Evolutionary conservation across 2,329 filamentous ascomycete species (phyloP), one percentile per base, ranked within the genome.

Genomic region (Passalora sequoiae): DNA sequence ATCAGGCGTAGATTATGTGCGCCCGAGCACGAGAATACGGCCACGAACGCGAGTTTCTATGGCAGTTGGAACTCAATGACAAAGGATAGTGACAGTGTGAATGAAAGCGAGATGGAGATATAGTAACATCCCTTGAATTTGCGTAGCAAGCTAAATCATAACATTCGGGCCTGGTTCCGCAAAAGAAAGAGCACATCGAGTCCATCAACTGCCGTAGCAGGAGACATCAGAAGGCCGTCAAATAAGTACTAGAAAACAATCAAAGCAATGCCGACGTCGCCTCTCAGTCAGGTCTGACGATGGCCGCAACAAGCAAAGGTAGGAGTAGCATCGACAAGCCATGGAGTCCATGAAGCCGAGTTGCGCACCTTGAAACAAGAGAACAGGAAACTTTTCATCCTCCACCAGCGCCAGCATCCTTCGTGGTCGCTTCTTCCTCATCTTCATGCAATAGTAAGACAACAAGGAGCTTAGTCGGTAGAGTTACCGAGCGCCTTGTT

Each of bases 401-500:
- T 50, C 50, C 54, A 56, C 50, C 50, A 54, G 46, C 49, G 50
- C 47, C 49, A 38, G 27, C 47, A 6, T 12, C 16, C 16, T 15
- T 16, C 8, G 38, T 41, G 38, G 29, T 27, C 43, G 35, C 40
- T 38, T 27, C 44, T 29, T 46, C 29, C 41, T 43, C 44, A 9
- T 47, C n/a, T 33, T 42, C 41, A 40, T 43, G 20, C 20, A 17
- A 9, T 22, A 16, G n/a, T 13, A 12, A 33, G 13, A 36, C 29
- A 15, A 40, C 30, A 22, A 33, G 30, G 30, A 6, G 29, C 31
- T 43, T 47, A 53, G 24, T 43, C 35, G 36, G 37, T 41, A 24
- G 30, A 17, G 17, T 15, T 41, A 21, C 47, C 51, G 29, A 52
- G 30, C 6, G 47, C 51, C 52, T 57, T 60, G 45, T 55, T 50